Evolutionary conservation across 2,329 filamentous ascomycete species (phyloP).

Genomic region (Colletotrichum salicis): DNA sequence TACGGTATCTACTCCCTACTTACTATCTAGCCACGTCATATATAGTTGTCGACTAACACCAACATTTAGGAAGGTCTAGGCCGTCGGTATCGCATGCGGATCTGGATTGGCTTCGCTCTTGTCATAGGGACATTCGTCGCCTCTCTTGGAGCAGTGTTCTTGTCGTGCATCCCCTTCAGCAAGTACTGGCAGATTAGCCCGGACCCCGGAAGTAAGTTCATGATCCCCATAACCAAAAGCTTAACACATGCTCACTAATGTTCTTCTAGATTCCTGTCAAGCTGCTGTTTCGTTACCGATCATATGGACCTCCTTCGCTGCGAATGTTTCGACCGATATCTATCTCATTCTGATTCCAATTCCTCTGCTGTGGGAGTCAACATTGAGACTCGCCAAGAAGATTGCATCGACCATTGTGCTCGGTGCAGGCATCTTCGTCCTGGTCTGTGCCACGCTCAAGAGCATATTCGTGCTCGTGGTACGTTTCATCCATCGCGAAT

Average conservation of each 20-base stretch:
- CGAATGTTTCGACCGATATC: conserved; percentile 66
- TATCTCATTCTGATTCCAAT: conserved; percentile 69
- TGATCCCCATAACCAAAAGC: background rate
- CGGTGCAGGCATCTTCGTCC: conserved; percentile 52
- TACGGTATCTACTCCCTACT: conserved; percentile 45
- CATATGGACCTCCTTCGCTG: conserved; percentile 60
- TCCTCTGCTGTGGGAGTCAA: conserved; percentile 58
- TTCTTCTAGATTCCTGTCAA: conserved; percentile 56
- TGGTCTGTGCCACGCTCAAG: conserved; percentile 49
- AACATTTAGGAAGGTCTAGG: conserved; percentile 47
- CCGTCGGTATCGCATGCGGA: conserved; percentile 53
- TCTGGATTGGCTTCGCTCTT: conserved; percentile 61
- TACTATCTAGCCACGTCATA: background rate
- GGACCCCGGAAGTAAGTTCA: conserved; percentile 62
- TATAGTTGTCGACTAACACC: background rate
- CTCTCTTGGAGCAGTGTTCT: conserved; percentile 60
- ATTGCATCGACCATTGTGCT: conserved; percentile 49
- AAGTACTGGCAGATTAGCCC: conserved; percentile 70
- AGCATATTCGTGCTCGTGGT: conserved; percentile 50
- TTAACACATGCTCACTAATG: background rate
- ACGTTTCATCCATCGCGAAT: conserved; percentile 28
- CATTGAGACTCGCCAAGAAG: conserved; percentile 49
- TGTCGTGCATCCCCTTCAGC: conserved; percentile 62
- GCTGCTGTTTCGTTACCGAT: conserved; percentile 61
- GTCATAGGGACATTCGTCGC: conserved; percentile 61